These are phyloP conservation scores for Eucalyptus leucophloia DNA, from an alignment of 345 rosid species.

Conservation along the genomic window DNA sequence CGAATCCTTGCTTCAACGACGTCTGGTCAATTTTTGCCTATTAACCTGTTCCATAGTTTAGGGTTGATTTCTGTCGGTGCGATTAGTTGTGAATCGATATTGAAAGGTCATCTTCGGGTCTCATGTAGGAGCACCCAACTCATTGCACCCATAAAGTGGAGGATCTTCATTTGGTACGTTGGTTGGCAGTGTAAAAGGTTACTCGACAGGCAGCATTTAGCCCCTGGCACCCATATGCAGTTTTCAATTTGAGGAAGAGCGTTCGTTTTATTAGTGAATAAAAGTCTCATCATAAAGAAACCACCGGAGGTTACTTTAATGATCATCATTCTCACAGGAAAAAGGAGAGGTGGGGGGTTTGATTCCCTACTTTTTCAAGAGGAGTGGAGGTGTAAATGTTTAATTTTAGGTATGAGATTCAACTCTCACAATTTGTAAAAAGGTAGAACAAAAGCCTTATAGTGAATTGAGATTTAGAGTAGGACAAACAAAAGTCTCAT, in stretches of 20 bases:
- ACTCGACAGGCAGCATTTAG: not conserved
- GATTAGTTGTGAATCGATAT: not conserved
- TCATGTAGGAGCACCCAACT: not conserved
- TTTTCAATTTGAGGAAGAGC: not conserved
- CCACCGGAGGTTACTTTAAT: too few relatives aligned
- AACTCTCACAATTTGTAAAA: too few relatives aligned
- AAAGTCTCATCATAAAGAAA: not conserved
- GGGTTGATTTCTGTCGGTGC: not conserved
- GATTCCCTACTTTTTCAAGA: too few relatives aligned
- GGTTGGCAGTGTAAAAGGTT: not conserved
- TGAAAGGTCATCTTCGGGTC: not conserved
- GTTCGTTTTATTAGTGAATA: not conserved
- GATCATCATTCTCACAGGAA: too few relatives aligned
- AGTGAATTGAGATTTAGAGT: too few relatives aligned
- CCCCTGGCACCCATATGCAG: not conserved
- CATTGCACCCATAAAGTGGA: not conserved
- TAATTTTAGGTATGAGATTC: too few relatives aligned
- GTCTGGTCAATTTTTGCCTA: not conserved
- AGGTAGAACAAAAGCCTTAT: too few relatives aligned
- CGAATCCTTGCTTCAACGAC: not conserved
- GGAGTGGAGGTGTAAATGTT: too few relatives aligned
- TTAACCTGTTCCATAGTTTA: not conserved
- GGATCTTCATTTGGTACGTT: not conserved
- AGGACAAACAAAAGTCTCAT: not conserved
- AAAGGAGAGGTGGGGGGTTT: too few relatives aligned